phyloP scores from a whole-genome alignment of 495 filamentous ascomycete genomes.

The Letharia columbiana region DNA sequence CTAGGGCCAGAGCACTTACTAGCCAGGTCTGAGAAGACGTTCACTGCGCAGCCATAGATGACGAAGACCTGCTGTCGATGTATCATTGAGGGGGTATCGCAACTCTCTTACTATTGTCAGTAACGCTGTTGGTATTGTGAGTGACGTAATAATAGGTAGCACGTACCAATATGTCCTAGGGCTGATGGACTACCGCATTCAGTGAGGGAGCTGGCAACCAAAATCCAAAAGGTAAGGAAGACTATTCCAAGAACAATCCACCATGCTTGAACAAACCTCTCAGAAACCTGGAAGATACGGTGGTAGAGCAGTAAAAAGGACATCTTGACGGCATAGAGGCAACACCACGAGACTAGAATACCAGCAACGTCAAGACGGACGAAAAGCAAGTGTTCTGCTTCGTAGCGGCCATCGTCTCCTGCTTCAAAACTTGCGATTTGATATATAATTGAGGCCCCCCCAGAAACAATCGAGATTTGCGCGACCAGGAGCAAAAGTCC shows the following conservation, averaged over 20 bases:
- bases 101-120: background rate
- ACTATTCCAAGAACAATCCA: conserved; percentile 6
- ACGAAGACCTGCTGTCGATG: background rate
- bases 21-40: conserved; percentile 1
- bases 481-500: background rate
- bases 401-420: background rate
- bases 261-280: background rate
- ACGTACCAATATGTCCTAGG: background rate
- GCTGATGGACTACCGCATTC: conserved; percentile 6
- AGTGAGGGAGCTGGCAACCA: conserved; percentile 1
- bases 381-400: background rate
- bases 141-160: no score
- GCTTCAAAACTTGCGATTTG: no score
- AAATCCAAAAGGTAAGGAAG: background rate
- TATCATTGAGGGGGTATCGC: background rate
- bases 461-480: conserved; percentile 4
- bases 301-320: conserved; percentile 7
- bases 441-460: background rate
- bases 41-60: background rate
- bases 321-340: conserved; percentile 7
- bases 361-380: background rate
- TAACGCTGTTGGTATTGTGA: background rate
- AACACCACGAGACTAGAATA: conserved; percentile 1
- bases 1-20: background rate
- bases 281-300: background rate